A percentile compares a stretch with the other conserved stretches of the same genome.
Conservation (phyloP, 2,329 filamentous ascomycete genomes). For the Eurotiales sp. region DNA sequence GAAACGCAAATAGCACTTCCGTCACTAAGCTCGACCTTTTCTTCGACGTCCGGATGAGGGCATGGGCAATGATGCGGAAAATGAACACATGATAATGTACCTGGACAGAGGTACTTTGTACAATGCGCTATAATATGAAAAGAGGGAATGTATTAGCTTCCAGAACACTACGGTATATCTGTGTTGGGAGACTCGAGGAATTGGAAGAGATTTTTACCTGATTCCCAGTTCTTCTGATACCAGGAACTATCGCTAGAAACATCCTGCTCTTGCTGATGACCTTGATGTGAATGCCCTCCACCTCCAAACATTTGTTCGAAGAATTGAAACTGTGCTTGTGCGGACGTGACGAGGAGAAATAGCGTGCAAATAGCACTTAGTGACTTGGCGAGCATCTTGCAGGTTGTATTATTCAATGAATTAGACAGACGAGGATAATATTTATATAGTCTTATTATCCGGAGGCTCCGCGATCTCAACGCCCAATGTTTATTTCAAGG, state of each 20-base stretch:
- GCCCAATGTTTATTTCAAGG: neutral
- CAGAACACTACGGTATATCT: no score
- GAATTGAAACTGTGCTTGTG: slow-evolving; percentile 84
- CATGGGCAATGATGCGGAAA: slow-evolving; percentile 98
- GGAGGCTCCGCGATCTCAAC: neutral
- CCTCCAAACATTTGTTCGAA: slow-evolving; percentile 96
- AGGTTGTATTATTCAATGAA: neutral
- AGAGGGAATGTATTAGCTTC: neutral
- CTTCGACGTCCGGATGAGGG: slow-evolving; percentile 69
- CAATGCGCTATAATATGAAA: slow-evolving; percentile 64
- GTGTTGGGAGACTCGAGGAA: no score
- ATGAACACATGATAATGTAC: slow-evolving; percentile 89
- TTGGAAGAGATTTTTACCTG: slow-evolving; percentile 48
- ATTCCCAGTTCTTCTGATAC: slow-evolving; percentile 69
- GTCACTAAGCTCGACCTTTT: slow-evolving; percentile 65
- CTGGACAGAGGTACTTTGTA: slow-evolving; percentile 90
- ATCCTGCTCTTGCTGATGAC: slow-evolving; percentile 61
- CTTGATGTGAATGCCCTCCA: slow-evolving; percentile 54
- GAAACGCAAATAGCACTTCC: slow-evolving; percentile 48
- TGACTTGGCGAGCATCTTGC: slow-evolving; percentile 25
- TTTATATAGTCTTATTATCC: neutral
- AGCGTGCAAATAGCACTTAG: slow-evolving; percentile 40
- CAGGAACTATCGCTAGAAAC: slow-evolving; percentile 77
- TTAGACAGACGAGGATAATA: no score
- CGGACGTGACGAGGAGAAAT: slow-evolving; percentile 57